A percentile compares a stretch with the other conserved stretches of the same genome.
Evolutionary conservation across 495 filamentous ascomycete genomes (phyloP).

Genomic region (Tuber microsphaerosporum): DNA sequence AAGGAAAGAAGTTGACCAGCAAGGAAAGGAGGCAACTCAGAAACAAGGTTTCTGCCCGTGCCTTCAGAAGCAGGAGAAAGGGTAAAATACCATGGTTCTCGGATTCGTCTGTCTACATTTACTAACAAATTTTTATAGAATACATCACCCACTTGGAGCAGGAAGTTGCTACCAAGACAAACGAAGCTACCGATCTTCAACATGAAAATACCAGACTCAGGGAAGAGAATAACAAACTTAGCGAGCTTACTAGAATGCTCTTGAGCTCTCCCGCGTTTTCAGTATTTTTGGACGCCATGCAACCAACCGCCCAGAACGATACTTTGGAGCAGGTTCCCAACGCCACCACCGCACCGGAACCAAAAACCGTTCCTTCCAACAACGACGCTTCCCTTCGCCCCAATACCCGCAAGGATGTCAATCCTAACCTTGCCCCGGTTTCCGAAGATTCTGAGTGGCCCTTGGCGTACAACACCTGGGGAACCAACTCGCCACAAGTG

Average conservation of each 20-base stretch:
- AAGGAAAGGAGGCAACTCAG: constrained; percentile 89
- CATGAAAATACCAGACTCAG: constrained; percentile 34
- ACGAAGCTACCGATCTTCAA: constrained; percentile 35
- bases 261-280: constrained; percentile 81
- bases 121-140: constrained; percentile 52
- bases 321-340: constrained; percentile 42
- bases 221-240: constrained; percentile 38
- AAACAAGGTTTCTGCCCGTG: constrained; percentile 96
- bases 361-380: constrained; percentile 15
- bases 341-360: constrained; percentile 19
- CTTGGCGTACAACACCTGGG: constrained; percentile 38
- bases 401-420: constrained; percentile 55
- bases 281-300: constrained; percentile 64
- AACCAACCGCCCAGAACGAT: constrained; percentile 43
- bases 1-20: constrained; percentile 92
- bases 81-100: constrained; percentile 53
- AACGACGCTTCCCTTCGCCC: constrained; percentile 33
- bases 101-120: constrained; percentile 33
- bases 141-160: constrained; percentile 80
- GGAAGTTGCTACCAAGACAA: constrained; percentile 34
- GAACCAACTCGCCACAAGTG: constrained; percentile 64
- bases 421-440: constrained; percentile 49
- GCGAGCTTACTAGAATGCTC: constrained; percentile 64
- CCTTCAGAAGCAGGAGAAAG: constrained; percentile 92
- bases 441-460: constrained; percentile 36